A percentile compares a stretch with the other conserved stretches of the same genome.
Conservation (phyloP, 805 yeast genomes). For the Monosporozyma siamensis region DNA sequence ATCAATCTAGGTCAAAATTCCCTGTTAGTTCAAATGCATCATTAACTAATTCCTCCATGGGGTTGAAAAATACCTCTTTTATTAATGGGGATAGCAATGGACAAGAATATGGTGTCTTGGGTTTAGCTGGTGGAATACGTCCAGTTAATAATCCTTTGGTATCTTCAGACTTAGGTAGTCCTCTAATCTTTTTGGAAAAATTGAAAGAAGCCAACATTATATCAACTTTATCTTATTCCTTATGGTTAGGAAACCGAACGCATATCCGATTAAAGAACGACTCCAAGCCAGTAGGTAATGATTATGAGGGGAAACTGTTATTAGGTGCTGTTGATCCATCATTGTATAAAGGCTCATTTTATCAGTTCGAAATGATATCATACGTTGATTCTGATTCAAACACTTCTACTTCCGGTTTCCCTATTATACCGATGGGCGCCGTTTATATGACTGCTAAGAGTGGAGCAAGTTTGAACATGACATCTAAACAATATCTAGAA, state of each 20-base stretch:
- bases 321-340: constrained; percentile 51
- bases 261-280: constrained; percentile 8
- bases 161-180: constrained; percentile 10
- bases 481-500: constrained; percentile 30
- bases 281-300: not conserved
- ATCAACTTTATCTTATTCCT: constrained; percentile 36
- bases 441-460: constrained; percentile 36
- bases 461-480: constrained; percentile 32
- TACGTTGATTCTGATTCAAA: constrained; percentile 19
- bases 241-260: constrained; percentile 28
- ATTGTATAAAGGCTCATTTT: constrained; percentile 39
- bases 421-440: constrained; percentile 40
- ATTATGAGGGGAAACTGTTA: constrained; percentile 31
- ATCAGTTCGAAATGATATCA: constrained; percentile 43
- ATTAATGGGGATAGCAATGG: constrained; percentile 31
- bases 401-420: constrained; percentile 29
- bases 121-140: constrained; percentile 32
- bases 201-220: constrained; percentile 28
- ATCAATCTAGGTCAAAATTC: not conserved
- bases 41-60: not conserved
- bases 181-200: constrained; percentile 25
- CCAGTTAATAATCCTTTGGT: constrained; percentile 13
- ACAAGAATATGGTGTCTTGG: constrained; percentile 37
- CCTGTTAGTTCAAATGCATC: not conserved
- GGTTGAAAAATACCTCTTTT: constrained; percentile 25